Percentiles rank a stretch among this genome's conserved stretches.
Conservation (phyloP, 352 stramenopile species). For the Phytophthora hibernalis region DNA sequence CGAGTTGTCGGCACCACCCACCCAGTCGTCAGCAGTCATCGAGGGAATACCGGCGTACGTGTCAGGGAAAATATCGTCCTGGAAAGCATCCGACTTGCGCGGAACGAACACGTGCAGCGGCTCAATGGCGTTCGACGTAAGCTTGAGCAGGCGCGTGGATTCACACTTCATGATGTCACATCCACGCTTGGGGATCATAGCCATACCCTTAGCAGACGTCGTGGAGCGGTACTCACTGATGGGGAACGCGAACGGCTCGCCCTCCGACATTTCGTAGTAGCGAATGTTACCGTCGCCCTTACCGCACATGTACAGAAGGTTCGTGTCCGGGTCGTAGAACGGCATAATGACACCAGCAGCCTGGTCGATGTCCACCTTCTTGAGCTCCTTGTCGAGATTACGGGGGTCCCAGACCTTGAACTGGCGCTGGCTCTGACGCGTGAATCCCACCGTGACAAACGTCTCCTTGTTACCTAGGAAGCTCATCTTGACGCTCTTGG, state of each 20-base stretch:
- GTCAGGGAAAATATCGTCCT: constrained; percentile 99
- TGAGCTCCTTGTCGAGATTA: constrained; percentile 93
- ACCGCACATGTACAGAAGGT: constrained; percentile 98
- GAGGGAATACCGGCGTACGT: constrained; percentile 94
- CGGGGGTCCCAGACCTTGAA: constrained; percentile 91
- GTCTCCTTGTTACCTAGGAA: constrained; percentile 97
- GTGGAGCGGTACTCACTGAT: constrained; percentile 97
- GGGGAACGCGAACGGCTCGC: constrained; percentile 92
- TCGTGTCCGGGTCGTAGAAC: constrained; percentile 98
- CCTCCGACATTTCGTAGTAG: constrained; percentile 98
- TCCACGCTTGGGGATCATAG: constrained; percentile 98
- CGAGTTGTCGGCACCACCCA: constrained; percentile 93
- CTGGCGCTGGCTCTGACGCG: constrained; percentile 94
- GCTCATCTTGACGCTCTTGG: constrained; percentile 97
- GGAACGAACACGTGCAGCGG: constrained; percentile 97
- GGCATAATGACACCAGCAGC: constrained; percentile 98
- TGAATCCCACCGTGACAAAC: constrained; percentile 98
- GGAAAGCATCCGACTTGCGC: constrained; percentile 99
- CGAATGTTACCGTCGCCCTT: constrained; percentile 99
- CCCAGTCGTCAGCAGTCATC: constrained; percentile 96
- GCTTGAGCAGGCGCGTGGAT: constrained; percentile 95
- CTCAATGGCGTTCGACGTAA: constrained; percentile 97
- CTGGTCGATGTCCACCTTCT: constrained; percentile 97
- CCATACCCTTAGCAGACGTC: constrained; percentile 96
- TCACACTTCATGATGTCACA: constrained; percentile 99